Evolutionary conservation across 2,329 filamentous ascomycete genomes (phyloP), one percentile per base, ranked within the genome.

Genomic region (Colletotrichum liriopes): DNA sequence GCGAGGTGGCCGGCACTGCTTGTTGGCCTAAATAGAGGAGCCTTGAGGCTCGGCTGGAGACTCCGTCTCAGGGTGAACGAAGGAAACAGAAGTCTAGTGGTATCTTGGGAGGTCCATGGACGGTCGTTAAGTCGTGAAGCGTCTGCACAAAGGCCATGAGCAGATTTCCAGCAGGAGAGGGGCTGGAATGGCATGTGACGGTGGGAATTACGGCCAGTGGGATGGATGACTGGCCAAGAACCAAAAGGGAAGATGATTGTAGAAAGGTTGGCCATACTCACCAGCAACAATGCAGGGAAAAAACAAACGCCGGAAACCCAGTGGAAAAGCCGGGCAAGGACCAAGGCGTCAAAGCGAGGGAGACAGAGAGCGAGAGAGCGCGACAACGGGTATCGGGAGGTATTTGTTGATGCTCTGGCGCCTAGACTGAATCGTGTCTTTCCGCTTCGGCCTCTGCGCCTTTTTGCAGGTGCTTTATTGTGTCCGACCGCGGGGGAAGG

Each of bases 51-150:
- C 61, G 5, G 18, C 4, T 59, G 35, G 41, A 73, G 67, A 59
- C 51, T 55, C 16, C 14, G 43, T 56, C 29, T 68, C 49, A 1
- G 12, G 39, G 47, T 2, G 14, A 43, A 32, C 52, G 5, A 59
- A 72, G 35, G 32, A 61, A 63, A 37, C 55, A 65, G 71, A 78
- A 78, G 67, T 78, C 76, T 79, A 80, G 73, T 77, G 81, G 79
- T 83, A 81, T 84, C 76, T 82, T 76, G 68, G 76, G 77, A 76
- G 73, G 76, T 78, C 78, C 81, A 82, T 84, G 71, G 74, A 61
- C 37, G 73, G 77, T 79, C 76, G 79, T 79, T 65, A 80, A 47
- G 76, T 79, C 79, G 77, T 80, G 66, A 79, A 73, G 73, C 43
- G 55, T 59, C 72, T 73, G 68, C 43, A 60, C 18, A 58, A 8